Percentiles rank a stretch among this genome's conserved stretches.
These are phyloP conservation scores for Pyrenochaeta sp. DNA, from an alignment of 2,329 filamentous ascomycete genomes.

Conservation along the genomic window DNA sequence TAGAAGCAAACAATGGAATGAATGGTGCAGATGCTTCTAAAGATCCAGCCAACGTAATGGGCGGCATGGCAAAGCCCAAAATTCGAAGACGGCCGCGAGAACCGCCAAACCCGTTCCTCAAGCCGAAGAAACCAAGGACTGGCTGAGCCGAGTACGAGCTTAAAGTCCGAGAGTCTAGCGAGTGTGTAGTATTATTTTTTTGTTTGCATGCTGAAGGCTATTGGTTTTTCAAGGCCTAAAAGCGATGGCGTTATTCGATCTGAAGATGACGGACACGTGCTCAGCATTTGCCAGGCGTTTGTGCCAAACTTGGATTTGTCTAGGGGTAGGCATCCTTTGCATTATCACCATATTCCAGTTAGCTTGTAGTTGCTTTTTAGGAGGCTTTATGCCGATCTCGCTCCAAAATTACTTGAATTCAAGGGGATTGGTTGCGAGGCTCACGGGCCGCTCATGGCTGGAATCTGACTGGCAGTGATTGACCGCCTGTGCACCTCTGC, in stretches of 20 bases:
- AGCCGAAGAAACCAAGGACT: conserved; percentile 36
- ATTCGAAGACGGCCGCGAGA: conserved; percentile 40
- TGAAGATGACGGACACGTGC: neutral
- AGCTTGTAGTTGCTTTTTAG: conserved; percentile 6
- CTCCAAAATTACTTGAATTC: neutral
- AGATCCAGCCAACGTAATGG: conserved; percentile 23
- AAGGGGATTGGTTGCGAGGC: conserved; percentile 17
- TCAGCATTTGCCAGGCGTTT: conserved; percentile 15
- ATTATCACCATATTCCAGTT: conserved; percentile 7
- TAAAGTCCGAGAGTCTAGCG: neutral
- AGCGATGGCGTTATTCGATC: conserved; percentile 2
- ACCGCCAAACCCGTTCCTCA: conserved; percentile 38
- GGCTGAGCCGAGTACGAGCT: conserved; percentile 16
- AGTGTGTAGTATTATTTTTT: neutral
- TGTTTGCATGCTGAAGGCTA: conserved; percentile 8
- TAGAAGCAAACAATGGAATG: conserved; percentile 16
- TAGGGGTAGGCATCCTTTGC: conserved; percentile 4
- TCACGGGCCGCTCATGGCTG: conserved; percentile 21
- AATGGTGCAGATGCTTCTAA: conserved; percentile 6
- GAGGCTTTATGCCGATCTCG: conserved; percentile 9
- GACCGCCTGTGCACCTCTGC: conserved; percentile 11
- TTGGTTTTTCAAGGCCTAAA: neutral
- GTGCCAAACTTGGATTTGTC: neutral
- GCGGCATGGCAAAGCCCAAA: conserved; percentile 39
- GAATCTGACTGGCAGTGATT: conserved; percentile 25